phyloP scores from a whole-genome alignment of 1,139 yeast genomes.

The Hansenula sp. region DNA sequence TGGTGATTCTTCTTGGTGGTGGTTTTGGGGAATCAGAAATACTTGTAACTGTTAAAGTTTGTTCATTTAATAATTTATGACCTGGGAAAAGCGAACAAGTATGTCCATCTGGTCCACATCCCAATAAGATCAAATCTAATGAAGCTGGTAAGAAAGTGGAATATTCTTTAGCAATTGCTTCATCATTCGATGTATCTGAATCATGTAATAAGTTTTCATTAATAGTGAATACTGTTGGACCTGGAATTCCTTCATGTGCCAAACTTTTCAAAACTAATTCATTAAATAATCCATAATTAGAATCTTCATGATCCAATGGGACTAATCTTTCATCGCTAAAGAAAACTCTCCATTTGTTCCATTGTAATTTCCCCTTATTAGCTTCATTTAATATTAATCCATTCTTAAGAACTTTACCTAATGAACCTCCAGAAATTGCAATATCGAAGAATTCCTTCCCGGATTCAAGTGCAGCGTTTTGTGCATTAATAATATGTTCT shows the following conservation, averaged over 20 bases:
- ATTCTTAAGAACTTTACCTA: constrained; percentile 68
- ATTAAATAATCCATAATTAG: constrained; percentile 89
- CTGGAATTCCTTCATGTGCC: constrained; percentile 25
- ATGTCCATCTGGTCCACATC: constrained; percentile 99
- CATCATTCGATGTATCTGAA: constrained; percentile 37
- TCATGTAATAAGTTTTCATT: constrained; percentile 72
- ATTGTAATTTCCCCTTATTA: constrained; percentile 52
- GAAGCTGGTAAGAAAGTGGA: constrained; percentile 74
- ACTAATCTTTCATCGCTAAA: constrained; percentile 97
- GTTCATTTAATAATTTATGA: constrained; percentile 78
- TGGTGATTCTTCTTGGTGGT: constrained; percentile 84
- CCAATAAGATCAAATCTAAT: constrained; percentile 82
- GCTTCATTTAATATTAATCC: constrained; percentile 61
- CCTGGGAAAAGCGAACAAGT: constrained; percentile 81
- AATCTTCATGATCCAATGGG: constrained; percentile 77
- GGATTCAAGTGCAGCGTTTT: constrained; percentile 45
- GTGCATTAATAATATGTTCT: constrained; percentile 46
- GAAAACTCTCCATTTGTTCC: constrained; percentile 93
- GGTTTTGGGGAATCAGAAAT: constrained; percentile 94
- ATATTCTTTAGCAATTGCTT: constrained; percentile 83
- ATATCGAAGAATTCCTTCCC: constrained; percentile 47
- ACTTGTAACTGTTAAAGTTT: constrained; percentile 84
- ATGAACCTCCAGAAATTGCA: constrained; percentile 89
- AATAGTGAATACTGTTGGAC: constrained; percentile 78
- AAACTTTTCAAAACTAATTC: constrained; percentile 65